Conservation (phyloP, 108 stramenopile genomes). For the Discostella pseudostelligera region DNA sequence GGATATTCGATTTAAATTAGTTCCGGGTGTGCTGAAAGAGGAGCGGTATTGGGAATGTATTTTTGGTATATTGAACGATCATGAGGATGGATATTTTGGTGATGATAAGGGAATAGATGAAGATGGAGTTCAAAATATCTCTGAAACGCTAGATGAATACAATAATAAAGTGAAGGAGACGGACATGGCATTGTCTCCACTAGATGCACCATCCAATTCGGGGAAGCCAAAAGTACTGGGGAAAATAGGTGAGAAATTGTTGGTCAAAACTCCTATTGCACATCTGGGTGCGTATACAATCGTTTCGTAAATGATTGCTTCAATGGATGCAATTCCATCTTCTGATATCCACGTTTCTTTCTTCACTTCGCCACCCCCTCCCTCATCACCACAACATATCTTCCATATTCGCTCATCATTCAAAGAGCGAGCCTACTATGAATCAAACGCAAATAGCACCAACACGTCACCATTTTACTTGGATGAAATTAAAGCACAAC, state of each 20-base stretch:
- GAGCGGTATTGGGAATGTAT: slow-evolving; percentile 41
- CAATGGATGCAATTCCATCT: not conserved
- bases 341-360: not conserved
- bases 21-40: slow-evolving; percentile 37
- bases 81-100: slow-evolving; percentile 19
- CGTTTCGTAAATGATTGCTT: too few relatives aligned
- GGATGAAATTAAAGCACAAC: slow-evolving; percentile 30
- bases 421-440: not conserved
- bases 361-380: not conserved
- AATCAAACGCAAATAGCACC: slow-evolving; percentile 3
- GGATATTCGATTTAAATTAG: slow-evolving; percentile 43
- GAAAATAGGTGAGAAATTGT: not conserved
- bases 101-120: slow-evolving; percentile 30
- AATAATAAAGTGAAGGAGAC: not conserved
- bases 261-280: not conserved
- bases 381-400: too few relatives aligned
- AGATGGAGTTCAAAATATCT: not conserved
- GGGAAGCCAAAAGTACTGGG: not conserved
- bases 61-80: slow-evolving; percentile 33
- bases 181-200: not conserved
- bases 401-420: not conserved
- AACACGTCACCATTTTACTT: slow-evolving; percentile 26
- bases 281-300: not conserved
- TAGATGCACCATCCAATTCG: not conserved
- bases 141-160: not conserved